A percentile compares a stretch with the other conserved stretches of the same genome.
Evolutionary conservation across 495 filamentous ascomycete species (phyloP).

Genomic region (Xylaria longipes): DNA sequence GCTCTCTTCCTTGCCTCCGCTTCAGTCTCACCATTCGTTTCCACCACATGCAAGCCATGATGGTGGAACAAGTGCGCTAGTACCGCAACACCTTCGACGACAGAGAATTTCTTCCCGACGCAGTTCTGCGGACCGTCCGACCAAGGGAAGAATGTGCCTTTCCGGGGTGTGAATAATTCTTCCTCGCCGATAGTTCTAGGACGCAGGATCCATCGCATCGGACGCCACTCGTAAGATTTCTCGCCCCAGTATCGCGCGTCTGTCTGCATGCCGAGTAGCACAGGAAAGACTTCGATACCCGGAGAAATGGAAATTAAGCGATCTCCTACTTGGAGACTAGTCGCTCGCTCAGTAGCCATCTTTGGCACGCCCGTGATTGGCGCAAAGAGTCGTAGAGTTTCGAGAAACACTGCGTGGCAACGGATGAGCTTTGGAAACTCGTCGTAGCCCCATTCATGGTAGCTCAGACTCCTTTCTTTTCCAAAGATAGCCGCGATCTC

Average conservation of each 20-base stretch:
- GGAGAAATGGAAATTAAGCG: constrained; percentile 40
- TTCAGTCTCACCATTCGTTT: not conserved
- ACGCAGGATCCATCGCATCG: constrained; percentile 23
- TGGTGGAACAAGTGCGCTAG: constrained; percentile 33
- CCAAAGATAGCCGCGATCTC: constrained; percentile 52
- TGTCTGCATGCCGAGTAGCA: constrained; percentile 46
- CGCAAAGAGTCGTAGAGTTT: constrained; percentile 52
- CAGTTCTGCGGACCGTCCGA: constrained; percentile 34
- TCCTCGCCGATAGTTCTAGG: constrained; percentile 24
- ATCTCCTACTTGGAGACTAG: constrained; percentile 34
- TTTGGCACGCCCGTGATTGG: constrained; percentile 43
- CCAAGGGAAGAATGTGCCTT: constrained; percentile 39
- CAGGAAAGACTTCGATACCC: constrained; percentile 43
- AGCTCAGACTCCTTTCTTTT: constrained; percentile 40
- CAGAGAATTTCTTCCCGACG: constrained; percentile 39
- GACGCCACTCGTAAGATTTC: constrained; percentile 37
- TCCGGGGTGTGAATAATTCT: constrained; percentile 40
- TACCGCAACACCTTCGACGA: constrained; percentile 36
- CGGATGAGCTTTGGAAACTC: constrained; percentile 2
- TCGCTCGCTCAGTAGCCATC: constrained; percentile 39
- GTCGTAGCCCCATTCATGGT: constrained; percentile 27
- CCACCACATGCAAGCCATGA: constrained; percentile 27
- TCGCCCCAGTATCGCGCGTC: constrained; percentile 51
- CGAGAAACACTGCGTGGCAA: constrained; percentile 34
- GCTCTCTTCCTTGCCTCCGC: constrained; percentile 44